These are phyloP conservation scores for Alternaria sp. DNA, from an alignment of 2,329 filamentous ascomycete genomes.

Conservation along the genomic window DNA sequence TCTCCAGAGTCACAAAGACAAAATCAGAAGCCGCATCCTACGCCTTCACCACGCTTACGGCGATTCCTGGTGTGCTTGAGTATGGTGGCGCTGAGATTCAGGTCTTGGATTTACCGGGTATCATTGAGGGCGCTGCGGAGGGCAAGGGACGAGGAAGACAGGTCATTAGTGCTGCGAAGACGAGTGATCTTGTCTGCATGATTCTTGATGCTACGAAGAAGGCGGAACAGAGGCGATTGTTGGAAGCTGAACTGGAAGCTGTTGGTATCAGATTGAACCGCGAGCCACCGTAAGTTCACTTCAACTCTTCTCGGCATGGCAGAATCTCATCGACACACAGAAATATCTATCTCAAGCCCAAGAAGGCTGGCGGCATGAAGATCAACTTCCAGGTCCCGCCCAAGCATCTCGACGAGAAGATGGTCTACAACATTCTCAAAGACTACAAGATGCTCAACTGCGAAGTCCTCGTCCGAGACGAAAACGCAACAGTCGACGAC, in stretches of 20 bases:
- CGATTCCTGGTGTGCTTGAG: constrained; percentile 95
- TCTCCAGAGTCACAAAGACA: constrained; percentile 99
- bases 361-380: constrained; percentile 98
- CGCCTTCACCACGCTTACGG: constrained; percentile 95
- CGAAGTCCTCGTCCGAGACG: constrained; percentile 93
- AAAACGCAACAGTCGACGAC: constrained; percentile 92
- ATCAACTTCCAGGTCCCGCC: constrained; percentile 92
- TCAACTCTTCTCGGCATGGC: no score
- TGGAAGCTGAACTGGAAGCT: constrained; percentile 92
- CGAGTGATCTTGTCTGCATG: constrained; percentile 96
- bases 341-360: constrained; percentile 96
- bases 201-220: constrained; percentile 95
- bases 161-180: constrained; percentile 98
- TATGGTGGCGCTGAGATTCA: constrained; percentile 99
- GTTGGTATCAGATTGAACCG: constrained; percentile 94
- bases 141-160: constrained; percentile 95
- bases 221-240: constrained; percentile 85
- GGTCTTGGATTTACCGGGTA: constrained; percentile 94
- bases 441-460: constrained; percentile 99
- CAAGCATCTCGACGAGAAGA: constrained; percentile 93
- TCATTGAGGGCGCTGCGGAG: constrained; percentile 95
- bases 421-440: constrained; percentile 95
- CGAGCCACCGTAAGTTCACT: constrained; percentile 72
- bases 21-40: constrained; percentile 96
- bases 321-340: constrained; percentile 52